phyloP scores from a whole-genome alignment of 495 filamentous ascomycete genomes.

The Aspergillus nanangensis region DNA sequence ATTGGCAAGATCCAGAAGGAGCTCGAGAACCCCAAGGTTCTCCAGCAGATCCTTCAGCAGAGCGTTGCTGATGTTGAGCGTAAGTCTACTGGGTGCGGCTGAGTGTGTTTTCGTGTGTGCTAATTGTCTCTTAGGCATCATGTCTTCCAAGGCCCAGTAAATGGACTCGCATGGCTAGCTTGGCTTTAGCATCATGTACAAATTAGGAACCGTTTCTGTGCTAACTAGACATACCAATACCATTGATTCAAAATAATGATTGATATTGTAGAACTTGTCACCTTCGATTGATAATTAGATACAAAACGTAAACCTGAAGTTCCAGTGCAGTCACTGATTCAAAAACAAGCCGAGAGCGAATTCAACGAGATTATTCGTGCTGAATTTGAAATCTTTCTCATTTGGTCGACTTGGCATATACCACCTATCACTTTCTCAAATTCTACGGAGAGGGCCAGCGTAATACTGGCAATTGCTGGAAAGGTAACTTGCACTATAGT shows the following conservation, averaged over 20 bases:
- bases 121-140: slow-evolving; percentile 36
- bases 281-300: no score
- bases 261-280: slow-evolving; percentile 2
- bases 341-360: no score
- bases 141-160: slow-evolving; percentile 51
- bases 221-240: slow-evolving; percentile 42
- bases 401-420: no score
- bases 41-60: slow-evolving; percentile 94
- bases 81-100: slow-evolving; percentile 62
- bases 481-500: no score
- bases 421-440: no score
- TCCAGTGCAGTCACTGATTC: no score
- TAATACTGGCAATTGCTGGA: no score
- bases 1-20: slow-evolving; percentile 98
- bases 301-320: no score
- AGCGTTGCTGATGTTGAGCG: slow-evolving; percentile 94
- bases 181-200: slow-evolving; percentile 43
- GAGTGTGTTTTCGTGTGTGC: neutral
- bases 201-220: slow-evolving; percentile 43
- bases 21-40: slow-evolving; percentile 90
- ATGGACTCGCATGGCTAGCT: slow-evolving; percentile 30
- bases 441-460: no score
- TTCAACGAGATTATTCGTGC: no score
- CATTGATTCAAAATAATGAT: slow-evolving; percentile 12
- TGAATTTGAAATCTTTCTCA: no score